phyloP scores from a whole-genome alignment of 208 protist genomes.

The Lotmaria passim region DNA sequence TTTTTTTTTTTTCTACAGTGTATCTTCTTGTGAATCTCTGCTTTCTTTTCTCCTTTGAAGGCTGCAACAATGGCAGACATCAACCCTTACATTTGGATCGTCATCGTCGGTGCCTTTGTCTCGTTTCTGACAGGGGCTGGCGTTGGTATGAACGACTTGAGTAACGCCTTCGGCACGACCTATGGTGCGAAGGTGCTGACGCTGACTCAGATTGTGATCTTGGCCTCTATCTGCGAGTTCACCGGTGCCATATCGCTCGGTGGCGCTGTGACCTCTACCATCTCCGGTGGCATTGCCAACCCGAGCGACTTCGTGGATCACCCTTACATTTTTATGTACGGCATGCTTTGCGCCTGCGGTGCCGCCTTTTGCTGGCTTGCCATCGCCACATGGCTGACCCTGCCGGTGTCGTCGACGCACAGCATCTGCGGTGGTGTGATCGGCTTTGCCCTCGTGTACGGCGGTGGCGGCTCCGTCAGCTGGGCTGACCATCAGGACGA shows the following conservation, averaged over 20 bases:
- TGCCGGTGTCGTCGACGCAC: constrained; percentile 84
- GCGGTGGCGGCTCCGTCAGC: constrained; percentile 52
- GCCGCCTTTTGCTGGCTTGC: constrained; percentile 75
- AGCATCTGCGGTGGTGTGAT: constrained; percentile 83
- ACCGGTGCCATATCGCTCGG: constrained; percentile 72
- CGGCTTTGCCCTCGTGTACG: constrained; percentile 83
- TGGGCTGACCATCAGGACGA: constrained; percentile 61
- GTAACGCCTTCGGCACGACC: constrained; percentile 91
- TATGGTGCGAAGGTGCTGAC: constrained; percentile 86
- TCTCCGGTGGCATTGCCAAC: constrained; percentile 78
- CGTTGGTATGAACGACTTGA: constrained; percentile 92
- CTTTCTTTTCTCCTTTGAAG: background rate
- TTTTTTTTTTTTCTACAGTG: constrained; percentile 21
- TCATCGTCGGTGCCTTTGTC: constrained; percentile 72
- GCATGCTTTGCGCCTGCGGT: constrained; percentile 75
- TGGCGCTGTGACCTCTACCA: constrained; percentile 76
- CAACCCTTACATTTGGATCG: constrained; percentile 78
- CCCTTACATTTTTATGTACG: constrained; percentile 86
- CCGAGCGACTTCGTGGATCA: constrained; percentile 50
- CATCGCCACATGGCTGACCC: constrained; percentile 61
- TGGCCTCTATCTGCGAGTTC: constrained; percentile 88
- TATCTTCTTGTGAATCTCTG: too few species aligned
- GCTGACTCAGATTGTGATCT: constrained; percentile 73
- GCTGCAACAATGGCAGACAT: constrained; percentile 26
- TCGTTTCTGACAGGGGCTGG: constrained; percentile 79